A percentile compares a stretch with the other conserved stretches of the same genome.
Evolutionary conservation across 805 yeast genomes (phyloP).

Genomic region (Saturnispora quitensis): DNA sequence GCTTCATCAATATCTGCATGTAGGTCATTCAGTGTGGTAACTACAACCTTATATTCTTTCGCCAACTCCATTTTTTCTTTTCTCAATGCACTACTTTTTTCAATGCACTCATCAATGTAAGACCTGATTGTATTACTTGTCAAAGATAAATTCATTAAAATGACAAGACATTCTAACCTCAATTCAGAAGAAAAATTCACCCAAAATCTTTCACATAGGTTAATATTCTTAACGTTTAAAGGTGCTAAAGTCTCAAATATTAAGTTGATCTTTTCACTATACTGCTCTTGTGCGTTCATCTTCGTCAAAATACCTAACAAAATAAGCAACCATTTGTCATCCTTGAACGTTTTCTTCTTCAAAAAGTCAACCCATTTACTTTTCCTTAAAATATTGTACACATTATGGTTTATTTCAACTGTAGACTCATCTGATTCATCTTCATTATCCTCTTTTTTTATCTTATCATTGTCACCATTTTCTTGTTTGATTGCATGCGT

Average conservation of each 20-base stretch:
- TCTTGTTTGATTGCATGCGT: conserved; percentile 11
- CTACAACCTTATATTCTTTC: conserved; percentile 43
- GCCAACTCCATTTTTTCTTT: conserved; percentile 58
- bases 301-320: conserved; percentile 62
- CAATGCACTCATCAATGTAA: conserved; percentile 61
- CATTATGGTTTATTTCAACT: conserved; percentile 33
- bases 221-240: conserved; percentile 20
- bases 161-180: conserved; percentile 31
- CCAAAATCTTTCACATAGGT: conserved; percentile 5
- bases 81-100: conserved; percentile 50
- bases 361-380: conserved; percentile 72
- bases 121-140: conserved; percentile 51
- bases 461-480: conserved; percentile 12
- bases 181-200: not conserved
- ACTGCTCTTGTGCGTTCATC: conserved; percentile 49
- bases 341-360: conserved; percentile 62
- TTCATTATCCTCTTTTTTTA: conserved; percentile 15
- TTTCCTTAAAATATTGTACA: conserved; percentile 42
- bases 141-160: conserved; percentile 54
- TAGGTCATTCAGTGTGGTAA: conserved; percentile 33
- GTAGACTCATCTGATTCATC: conserved; percentile 16
- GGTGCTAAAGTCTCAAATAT: conserved; percentile 55
- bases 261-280: conserved; percentile 38
- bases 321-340: conserved; percentile 80
- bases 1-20: conserved; percentile 20